Evolutionary conservation across 768 basidiomycete genomes (phyloP).

Genomic region (Neoboletus subvelutipes): DNA sequence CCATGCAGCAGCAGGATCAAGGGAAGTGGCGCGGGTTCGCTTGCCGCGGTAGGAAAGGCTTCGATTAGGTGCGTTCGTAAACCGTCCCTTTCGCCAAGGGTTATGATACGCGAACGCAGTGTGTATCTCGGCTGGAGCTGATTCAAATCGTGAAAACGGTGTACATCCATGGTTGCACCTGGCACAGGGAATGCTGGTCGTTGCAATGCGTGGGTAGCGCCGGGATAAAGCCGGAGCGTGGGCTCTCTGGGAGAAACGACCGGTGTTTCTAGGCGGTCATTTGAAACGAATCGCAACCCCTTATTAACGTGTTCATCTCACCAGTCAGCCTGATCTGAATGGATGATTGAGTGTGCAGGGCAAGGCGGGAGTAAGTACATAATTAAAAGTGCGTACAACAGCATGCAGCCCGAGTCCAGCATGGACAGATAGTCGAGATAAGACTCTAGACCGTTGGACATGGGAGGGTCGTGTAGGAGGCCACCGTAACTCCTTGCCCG

Average conservation of each 20-base stretch:
- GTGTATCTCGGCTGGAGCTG: constrained; percentile 33
- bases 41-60: constrained; percentile 33
- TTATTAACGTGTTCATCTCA: background rate
- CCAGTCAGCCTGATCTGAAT: background rate
- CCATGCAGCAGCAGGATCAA: constrained; percentile 62
- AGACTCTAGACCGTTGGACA: constrained; percentile 13
- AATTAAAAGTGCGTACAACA: constrained; percentile 13
- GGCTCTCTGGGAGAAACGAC: background rate
- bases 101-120: constrained; percentile 37
- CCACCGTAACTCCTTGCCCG: background rate
- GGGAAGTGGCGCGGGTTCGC: constrained; percentile 32
- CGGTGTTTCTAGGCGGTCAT: too few relatives aligned
- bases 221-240: background rate
- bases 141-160: constrained; percentile 5
- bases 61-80: constrained; percentile 48
- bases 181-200: background rate
- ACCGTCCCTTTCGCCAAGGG: constrained; percentile 46
- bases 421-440: background rate
- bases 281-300: background rate
- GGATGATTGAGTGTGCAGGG: background rate
- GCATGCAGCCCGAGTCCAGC: background rate
- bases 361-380: background rate
- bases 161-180: constrained; percentile 15
- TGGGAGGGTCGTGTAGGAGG: background rate
- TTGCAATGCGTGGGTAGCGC: background rate